Percentiles rank a stretch among this genome's conserved stretches.
phyloP scores from a whole-genome alignment of 371 early-diverging fungal species.

The Saksenaea vasiformis region DNA sequence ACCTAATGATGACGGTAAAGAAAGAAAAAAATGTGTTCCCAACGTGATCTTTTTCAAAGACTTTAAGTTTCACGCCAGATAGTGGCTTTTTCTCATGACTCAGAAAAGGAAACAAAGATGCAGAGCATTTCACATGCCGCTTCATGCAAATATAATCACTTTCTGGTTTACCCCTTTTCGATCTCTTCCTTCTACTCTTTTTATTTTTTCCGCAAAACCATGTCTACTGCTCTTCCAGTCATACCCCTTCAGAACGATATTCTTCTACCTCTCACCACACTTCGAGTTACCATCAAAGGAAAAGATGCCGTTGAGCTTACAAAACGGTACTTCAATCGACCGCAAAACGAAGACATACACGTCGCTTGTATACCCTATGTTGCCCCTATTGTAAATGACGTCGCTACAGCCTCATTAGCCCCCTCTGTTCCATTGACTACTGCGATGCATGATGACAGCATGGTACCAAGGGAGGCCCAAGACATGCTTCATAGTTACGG shows the following conservation, averaged over 20 bases:
- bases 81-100: too few relatives aligned
- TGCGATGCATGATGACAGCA: conserved; percentile 3
- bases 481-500: conserved; percentile 35
- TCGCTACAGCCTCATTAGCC: not conserved
- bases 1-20: not conserved
- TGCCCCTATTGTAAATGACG: conserved; percentile 3
- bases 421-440: conserved; percentile 4
- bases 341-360: conserved; percentile 32
- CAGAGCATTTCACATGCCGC: too few relatives aligned
- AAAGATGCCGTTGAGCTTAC: conserved; percentile 34
- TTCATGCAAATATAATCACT: too few relatives aligned
- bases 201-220: not conserved
- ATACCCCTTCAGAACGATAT: conserved; percentile 40
- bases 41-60: not conserved
- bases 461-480: conserved; percentile 21
- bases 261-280: conserved; percentile 35
- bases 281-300: conserved; percentile 35
- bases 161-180: not conserved
- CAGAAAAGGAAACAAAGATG: too few relatives aligned
- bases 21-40: not conserved
- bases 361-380: conserved; percentile 40
- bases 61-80: too few relatives aligned
- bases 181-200: not conserved
- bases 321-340: conserved; percentile 25
- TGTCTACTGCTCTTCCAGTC: conserved; percentile 20